Evolutionary conservation across 495 filamentous ascomycete species (phyloP).

Genomic region (Talaromyces adpressus): DNA sequence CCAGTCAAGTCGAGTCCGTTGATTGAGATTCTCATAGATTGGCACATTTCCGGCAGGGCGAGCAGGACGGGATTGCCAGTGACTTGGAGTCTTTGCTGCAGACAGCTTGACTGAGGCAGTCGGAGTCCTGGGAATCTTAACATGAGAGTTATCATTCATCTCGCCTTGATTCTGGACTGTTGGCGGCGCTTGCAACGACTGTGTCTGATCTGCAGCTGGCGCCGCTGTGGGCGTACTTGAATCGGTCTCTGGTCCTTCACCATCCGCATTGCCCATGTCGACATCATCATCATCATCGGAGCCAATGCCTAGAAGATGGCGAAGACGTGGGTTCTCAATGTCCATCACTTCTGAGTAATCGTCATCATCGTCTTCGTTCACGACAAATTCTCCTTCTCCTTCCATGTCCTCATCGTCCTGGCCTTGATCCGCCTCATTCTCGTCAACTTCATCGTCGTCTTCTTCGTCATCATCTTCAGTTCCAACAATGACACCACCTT

Average conservation of each 20-base stretch:
- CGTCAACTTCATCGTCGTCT: constrained; percentile 39
- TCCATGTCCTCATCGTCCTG: constrained; percentile 38
- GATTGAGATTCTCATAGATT: constrained; percentile 74
- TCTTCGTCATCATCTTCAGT: constrained; percentile 42
- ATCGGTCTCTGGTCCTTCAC: constrained; percentile 48
- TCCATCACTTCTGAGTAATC: constrained; percentile 46
- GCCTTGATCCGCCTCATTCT: constrained; percentile 36
- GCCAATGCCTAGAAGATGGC: constrained; percentile 29
- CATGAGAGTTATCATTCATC: constrained; percentile 36
- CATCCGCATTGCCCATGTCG: constrained; percentile 45
- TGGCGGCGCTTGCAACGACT: constrained; percentile 51
- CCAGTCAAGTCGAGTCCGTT: constrained; percentile 88
- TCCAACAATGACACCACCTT: constrained; percentile 33
- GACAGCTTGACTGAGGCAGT: constrained; percentile 25
- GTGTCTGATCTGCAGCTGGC: constrained; percentile 58
- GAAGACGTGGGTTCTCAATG: constrained; percentile 33
- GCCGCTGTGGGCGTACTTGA: constrained; percentile 52
- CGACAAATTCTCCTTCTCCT: constrained; percentile 29
- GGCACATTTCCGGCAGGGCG: constrained; percentile 54
- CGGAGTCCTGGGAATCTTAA: constrained; percentile 33
- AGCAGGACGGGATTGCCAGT: constrained; percentile 80
- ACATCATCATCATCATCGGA: constrained; percentile 50
- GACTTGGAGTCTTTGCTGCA: constrained; percentile 49
- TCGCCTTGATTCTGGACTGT: constrained; percentile 39
- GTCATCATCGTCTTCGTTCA: constrained; percentile 36